Percentiles rank a stretch among this genome's conserved stretches.
phyloP scores from a whole-genome alignment of 805 yeast species.

The Metschnikowia vanudenii region DNA sequence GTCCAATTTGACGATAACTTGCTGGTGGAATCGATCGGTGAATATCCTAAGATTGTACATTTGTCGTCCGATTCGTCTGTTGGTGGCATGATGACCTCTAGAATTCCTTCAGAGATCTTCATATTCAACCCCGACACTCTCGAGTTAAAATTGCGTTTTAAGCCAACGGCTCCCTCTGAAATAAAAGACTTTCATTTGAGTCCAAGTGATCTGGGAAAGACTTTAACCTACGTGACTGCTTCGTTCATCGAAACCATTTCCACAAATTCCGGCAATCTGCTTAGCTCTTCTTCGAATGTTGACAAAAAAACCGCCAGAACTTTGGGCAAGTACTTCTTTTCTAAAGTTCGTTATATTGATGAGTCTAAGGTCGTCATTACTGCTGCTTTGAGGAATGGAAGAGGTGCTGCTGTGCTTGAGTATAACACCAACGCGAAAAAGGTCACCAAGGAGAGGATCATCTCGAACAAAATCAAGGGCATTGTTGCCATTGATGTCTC shows the following conservation, averaged over 20 bases:
- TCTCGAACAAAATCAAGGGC: constrained; percentile 52
- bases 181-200: constrained; percentile 65
- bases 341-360: constrained; percentile 44
- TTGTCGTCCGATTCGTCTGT: constrained; percentile 58
- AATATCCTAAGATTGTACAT: constrained; percentile 62
- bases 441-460: constrained; percentile 39
- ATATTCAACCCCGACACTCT: constrained; percentile 57
- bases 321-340: constrained; percentile 30
- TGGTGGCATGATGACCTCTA: constrained; percentile 69
- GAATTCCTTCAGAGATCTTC: constrained; percentile 60
- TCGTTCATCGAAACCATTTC: constrained; percentile 52
- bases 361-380: constrained; percentile 33
- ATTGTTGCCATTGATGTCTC: constrained; percentile 52
- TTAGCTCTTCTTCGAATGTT: constrained; percentile 26
- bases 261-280: constrained; percentile 43
- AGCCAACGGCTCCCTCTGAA: constrained; percentile 50
- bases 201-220: constrained; percentile 55
- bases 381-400: constrained; percentile 30
- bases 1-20: constrained; percentile 54
- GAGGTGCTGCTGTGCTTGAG: constrained; percentile 43
- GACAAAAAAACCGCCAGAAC: constrained; percentile 20
- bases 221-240: constrained; percentile 60
- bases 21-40: constrained; percentile 38
- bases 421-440: constrained; percentile 44
- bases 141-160: constrained; percentile 52